A percentile compares a stretch with the other conserved stretches of the same genome.
phyloP scores from a whole-genome alignment of 1,284 basidiomycete species.

The Phellopilus nigrolimitatus region DNA sequence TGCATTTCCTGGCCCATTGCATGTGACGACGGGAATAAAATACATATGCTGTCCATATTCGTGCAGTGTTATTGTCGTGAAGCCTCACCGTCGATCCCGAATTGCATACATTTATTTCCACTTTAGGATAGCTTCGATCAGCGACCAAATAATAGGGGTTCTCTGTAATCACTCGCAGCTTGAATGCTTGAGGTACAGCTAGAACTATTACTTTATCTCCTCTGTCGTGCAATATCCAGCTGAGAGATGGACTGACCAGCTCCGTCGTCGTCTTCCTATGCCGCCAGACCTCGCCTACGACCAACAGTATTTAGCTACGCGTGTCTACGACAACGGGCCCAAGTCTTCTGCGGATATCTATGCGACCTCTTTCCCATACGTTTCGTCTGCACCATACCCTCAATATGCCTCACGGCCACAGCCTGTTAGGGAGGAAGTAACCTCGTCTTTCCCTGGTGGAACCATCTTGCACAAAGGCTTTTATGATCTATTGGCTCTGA shows the following conservation, averaged over 20 bases:
- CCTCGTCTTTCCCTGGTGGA: conserved; percentile 54
- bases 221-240: background rate
- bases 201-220: background rate
- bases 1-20: no score
- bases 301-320: conserved; percentile 26
- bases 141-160: no score
- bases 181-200: background rate
- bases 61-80: no score
- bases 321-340: conserved; percentile 39
- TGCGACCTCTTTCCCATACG: conserved; percentile 43
- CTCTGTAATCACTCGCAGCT: no score
- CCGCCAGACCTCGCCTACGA: conserved; percentile 34
- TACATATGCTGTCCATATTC: no score
- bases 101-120: no score
- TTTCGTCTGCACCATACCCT: conserved; percentile 30
- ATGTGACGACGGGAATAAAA: no score
- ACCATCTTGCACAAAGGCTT: conserved; percentile 81
- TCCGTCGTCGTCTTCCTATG: conserved; percentile 40
- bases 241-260: conserved; percentile 10
- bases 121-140: no score
- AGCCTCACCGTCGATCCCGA: no score
- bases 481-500: conserved; percentile 80
- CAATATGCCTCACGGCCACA: conserved; percentile 28
- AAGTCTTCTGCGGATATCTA: conserved; percentile 28
- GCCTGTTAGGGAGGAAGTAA: conserved; percentile 36